phyloP scores from a whole-genome alignment of 2,329 filamentous ascomycete genomes.

The Cladophialophora carrionii region DNA sequence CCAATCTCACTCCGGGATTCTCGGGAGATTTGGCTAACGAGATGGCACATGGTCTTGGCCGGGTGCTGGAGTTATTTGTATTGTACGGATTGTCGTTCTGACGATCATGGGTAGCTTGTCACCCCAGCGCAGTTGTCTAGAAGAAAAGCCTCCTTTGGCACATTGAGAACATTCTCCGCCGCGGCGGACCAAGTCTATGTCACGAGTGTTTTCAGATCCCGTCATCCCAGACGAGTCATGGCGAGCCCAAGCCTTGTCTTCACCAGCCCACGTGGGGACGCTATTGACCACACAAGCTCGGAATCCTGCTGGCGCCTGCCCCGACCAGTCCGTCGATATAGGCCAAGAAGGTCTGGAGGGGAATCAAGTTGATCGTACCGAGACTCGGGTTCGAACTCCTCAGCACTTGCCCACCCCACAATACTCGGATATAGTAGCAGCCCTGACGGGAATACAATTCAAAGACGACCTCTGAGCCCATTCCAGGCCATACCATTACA shows the following conservation, averaged over 20 bases:
- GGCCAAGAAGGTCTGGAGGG: slow-evolving; percentile 63
- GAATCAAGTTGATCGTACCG: slow-evolving; percentile 72
- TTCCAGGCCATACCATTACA: slow-evolving; percentile 80
- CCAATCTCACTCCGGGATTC: not conserved
- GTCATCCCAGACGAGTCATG: not conserved
- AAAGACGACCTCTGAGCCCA: slow-evolving; percentile 78
- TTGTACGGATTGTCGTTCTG: not conserved
- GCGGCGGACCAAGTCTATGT: not conserved
- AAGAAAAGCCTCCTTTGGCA: not conserved
- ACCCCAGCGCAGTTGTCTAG: not conserved
- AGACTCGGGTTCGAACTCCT: slow-evolving; percentile 69
- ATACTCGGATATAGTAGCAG: slow-evolving; percentile 63
- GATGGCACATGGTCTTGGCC: not conserved
- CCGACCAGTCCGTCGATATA: slow-evolving; percentile 77
- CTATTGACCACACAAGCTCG: slow-evolving; percentile 42
- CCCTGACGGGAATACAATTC: slow-evolving; percentile 65
- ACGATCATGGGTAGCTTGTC: not conserved
- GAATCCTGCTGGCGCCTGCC: slow-evolving; percentile 48
- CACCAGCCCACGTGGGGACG: not conserved
- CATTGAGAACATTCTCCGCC: not conserved
- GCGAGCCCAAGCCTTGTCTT: not conserved
- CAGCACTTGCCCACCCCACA: slow-evolving; percentile 71
- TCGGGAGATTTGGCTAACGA: not conserved
- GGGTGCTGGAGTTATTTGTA: not conserved
- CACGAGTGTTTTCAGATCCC: not conserved